Conservation (phyloP, 2,329 filamentous ascomycete species). For the Alternaria consortialis region DNA sequence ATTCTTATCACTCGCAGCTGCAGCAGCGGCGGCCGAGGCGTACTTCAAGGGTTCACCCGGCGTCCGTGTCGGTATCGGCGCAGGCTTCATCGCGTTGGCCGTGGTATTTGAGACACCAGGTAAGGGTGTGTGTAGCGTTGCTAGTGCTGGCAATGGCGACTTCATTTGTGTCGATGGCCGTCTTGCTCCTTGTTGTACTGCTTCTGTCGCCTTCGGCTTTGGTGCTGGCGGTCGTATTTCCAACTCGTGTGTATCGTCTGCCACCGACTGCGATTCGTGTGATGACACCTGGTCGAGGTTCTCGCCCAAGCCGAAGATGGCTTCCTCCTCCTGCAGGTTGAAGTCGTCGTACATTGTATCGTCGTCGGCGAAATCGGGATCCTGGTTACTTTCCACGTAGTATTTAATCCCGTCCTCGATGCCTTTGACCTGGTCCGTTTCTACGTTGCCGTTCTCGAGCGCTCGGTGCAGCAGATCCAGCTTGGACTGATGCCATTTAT, state of each 20-base stretch:
- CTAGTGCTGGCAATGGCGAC: slow-evolving; percentile 90
- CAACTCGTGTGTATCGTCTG: slow-evolving; percentile 78
- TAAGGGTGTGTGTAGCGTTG: slow-evolving; percentile 82
- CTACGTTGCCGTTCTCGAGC: slow-evolving; percentile 90
- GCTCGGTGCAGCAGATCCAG: slow-evolving; percentile 89
- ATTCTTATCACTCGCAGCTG: slow-evolving; percentile 88
- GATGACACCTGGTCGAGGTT: slow-evolving; percentile 92
- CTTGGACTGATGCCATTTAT: slow-evolving; percentile 96
- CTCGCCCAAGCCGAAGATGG: slow-evolving; percentile 78
- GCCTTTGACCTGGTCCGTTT: slow-evolving; percentile 84
- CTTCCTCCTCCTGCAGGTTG: slow-evolving; percentile 91
- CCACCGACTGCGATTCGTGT: slow-evolving; percentile 91
- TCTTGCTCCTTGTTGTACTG: slow-evolving; percentile 65
- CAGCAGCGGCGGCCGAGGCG: slow-evolving; percentile 92
- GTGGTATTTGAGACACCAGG: slow-evolving; percentile 68
- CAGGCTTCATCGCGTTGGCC: slow-evolving; percentile 85
- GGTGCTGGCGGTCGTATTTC: slow-evolving; percentile 58
- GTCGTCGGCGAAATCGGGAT: slow-evolving; percentile 90
- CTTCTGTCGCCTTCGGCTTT: slow-evolving; percentile 69
- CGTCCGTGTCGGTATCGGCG: slow-evolving; percentile 81
- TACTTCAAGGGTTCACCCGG: slow-evolving; percentile 95
- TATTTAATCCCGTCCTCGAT: slow-evolving; percentile 93
- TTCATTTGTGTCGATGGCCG: slow-evolving; percentile 90
- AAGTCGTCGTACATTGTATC: slow-evolving; percentile 96
- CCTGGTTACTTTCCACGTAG: slow-evolving; percentile 90